Evolutionary conservation across 2,329 filamentous ascomycete genomes (phyloP).

Genomic region (Penicillium sp.): DNA sequence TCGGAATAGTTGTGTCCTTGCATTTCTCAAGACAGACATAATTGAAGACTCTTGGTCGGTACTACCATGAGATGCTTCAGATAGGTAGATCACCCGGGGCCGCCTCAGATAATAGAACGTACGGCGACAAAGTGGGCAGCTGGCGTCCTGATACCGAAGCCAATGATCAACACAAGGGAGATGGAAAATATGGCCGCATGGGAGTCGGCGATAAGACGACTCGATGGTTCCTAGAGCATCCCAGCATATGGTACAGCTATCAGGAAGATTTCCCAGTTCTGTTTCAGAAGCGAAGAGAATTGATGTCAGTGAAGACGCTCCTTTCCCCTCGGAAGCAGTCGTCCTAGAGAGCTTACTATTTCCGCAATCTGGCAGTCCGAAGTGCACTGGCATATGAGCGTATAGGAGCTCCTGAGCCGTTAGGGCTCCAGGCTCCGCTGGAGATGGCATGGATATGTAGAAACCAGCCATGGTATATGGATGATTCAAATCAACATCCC

Average conservation of each 20-base stretch:
- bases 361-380: background rate
- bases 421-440: background rate
- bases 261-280: background rate
- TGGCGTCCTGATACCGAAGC: conserved; percentile 1
- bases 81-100: background rate
- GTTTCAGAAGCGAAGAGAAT: background rate
- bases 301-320: background rate
- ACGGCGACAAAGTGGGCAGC: conserved; percentile 1
- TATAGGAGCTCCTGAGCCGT: background rate
- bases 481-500: no score
- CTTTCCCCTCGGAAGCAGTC: background rate
- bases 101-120: background rate
- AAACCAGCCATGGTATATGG: background rate
- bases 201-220: background rate
- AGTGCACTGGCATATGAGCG: conserved; percentile 4
- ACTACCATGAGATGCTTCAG: no score
- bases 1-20: no score
- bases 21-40: no score
- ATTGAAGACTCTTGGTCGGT: no score
- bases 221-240: background rate
- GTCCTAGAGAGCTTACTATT: background rate
- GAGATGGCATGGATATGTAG: background rate
- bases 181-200: conserved; percentile 4
- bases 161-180: conserved; percentile 2
- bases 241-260: background rate